A percentile compares a stretch with the other conserved stretches of the same genome.
phyloP scores from a whole-genome alignment of 2,329 filamentous ascomycete species.

The Aspergillaceae sp. region DNA sequence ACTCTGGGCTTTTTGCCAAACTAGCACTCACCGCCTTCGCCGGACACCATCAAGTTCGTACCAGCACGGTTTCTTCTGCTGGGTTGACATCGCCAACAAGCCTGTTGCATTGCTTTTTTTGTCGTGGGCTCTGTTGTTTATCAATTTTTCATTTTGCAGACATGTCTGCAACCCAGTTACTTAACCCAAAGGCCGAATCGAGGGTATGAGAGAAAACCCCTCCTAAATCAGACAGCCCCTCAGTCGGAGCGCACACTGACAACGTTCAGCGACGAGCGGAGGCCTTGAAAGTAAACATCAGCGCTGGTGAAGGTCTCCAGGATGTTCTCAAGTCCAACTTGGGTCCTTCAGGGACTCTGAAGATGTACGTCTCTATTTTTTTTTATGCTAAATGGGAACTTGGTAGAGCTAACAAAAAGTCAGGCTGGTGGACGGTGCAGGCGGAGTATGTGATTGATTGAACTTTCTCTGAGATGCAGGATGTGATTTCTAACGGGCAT shows the following conservation, averaged over 20 bases:
- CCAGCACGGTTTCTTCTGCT: conserved; percentile 16
- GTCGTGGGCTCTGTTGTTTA: conserved; percentile 16
- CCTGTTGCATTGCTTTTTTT: conserved; percentile 14
- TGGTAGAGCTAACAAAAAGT: conserved; percentile 21
- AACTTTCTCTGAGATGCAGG: conserved; percentile 4
- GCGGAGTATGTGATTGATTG: conserved; percentile 39
- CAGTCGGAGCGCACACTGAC: conserved; percentile 36
- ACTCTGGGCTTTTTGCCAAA: conserved; percentile 37
- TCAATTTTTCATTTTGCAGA: conserved; percentile 20
- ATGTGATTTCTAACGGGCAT: conserved; percentile 12
- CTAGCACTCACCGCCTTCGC: conserved; percentile 28
- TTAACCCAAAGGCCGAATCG: conserved; percentile 98
- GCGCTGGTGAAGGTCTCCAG: conserved; percentile 82
- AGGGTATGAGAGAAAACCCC: conserved; percentile 54
- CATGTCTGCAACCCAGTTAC: conserved; percentile 96
- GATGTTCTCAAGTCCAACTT: conserved; percentile 96
- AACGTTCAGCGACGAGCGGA: conserved; percentile 76
- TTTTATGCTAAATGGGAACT: neutral
- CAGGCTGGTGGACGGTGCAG: conserved; percentile 55
- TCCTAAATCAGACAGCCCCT: conserved; percentile 19
- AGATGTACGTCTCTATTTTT: conserved; percentile 58
- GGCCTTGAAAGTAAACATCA: conserved; percentile 95
- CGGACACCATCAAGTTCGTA: conserved; percentile 18
- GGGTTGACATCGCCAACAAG: conserved; percentile 15
- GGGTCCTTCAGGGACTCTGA: conserved; percentile 86